Base-by-base conservation (phyloP, 169 alveolate species). In the Eimeria necatrix region DNA sequence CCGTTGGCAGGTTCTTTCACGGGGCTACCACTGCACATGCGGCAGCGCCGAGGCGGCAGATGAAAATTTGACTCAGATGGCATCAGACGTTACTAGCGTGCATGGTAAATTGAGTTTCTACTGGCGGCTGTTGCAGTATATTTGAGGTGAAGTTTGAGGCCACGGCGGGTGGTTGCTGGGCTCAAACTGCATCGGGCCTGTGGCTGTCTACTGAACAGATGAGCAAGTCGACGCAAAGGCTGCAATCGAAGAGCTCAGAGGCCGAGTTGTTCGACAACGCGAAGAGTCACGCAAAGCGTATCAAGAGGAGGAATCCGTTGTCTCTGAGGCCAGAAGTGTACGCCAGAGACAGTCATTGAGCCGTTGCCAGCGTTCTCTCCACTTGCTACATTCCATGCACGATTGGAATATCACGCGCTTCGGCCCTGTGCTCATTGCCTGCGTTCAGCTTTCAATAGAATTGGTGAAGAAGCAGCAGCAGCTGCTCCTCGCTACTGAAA, bases 21-120 rank as follows among this genome's bases (percentile, higher is more conserved):
- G 92, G 32, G 46, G 48, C 80, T 84, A 84, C 78, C 78, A 84
- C 16, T 84, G 92, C 53, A 84, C 92, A 51, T 84, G 92, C 46
- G 92, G 92, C 92, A 84, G 92, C 49, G 92, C 92, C 24, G 80
- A 84, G 78, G 92, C 92, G 41, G 70, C 92, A 41, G 41, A 22
- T 22, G 92, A 41, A 4, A 60, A 78, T 14, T 56, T 84, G 74
- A 26, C 68, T n/a, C 32, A 41, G 48, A 60, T 84, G 14, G 78
- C 92, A 41, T 84, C 78, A 60, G 60, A 24, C 4, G 41, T 78
- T 46, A 70, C 60, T 60, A 32, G 49, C 32, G 16, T 46, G 10
- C 53, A 18, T 32, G 76, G 92, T 84, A 59, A 84, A 78, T 78
- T 59, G 78, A 53, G n/a, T 22, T 7, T 24, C 26, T 18, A 48